A percentile compares a stretch with the other conserved stretches of the same genome.
These are phyloP conservation scores for Yarrowia sp. DNA, from an alignment of 805 yeast genomes.

Conservation along the genomic window DNA sequence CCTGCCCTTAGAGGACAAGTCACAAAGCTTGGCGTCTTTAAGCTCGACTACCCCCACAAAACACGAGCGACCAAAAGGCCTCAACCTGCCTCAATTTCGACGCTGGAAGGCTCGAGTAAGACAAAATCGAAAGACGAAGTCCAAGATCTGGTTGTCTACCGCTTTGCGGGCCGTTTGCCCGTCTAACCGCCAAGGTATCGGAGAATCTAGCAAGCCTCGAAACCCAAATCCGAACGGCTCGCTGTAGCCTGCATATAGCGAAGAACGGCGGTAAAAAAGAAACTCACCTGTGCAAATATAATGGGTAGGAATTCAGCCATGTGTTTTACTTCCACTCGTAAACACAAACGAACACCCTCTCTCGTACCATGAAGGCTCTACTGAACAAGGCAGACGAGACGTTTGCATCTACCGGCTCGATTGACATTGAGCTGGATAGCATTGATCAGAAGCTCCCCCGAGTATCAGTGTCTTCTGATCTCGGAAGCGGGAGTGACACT, in stretches of 20 bases:
- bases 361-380: constrained; percentile 14
- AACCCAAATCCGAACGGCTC: constrained; percentile 29
- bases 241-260: constrained; percentile 34
- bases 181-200: constrained; percentile 32
- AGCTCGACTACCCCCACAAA: constrained; percentile 11
- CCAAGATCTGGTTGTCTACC: not conserved
- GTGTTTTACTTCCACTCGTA: not conserved
- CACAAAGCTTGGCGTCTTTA: not conserved
- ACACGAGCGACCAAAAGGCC: not conserved
- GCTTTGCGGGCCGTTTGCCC: not conserved
- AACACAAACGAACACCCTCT: not conserved
- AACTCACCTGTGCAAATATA: constrained; percentile 7
- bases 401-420: constrained; percentile 16
- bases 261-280: constrained; percentile 20
- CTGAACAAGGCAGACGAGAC: constrained; percentile 34
- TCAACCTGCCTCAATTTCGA: not conserved
- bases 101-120: not conserved
- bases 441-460: constrained; percentile 29
- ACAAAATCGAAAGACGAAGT: not conserved
- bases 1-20: constrained; percentile 31
- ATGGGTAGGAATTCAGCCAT: constrained; percentile 10
- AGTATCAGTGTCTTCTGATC: constrained; percentile 17
- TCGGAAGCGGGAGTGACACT: constrained; percentile 19
- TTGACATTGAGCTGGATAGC: constrained; percentile 33
- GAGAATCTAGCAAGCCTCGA: constrained; percentile 27